phyloP scores from a whole-genome alignment of 768 basidiomycete genomes.

The Mycena metata region DNA sequence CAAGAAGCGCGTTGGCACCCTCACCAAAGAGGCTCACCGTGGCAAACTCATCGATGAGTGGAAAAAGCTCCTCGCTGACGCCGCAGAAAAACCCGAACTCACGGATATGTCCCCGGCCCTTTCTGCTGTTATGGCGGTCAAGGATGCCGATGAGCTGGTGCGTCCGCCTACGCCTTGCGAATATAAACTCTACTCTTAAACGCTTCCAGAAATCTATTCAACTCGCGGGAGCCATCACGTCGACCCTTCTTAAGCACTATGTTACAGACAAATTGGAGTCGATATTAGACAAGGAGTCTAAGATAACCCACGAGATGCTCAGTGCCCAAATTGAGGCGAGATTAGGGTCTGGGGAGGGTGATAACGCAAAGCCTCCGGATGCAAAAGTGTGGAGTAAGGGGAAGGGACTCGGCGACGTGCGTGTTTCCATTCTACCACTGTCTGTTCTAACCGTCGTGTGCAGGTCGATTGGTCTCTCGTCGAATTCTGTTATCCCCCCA shows the following conservation, averaged over 20 bases:
- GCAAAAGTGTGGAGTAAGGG: conserved; percentile 93
- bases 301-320: conserved; percentile 90
- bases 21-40: conserved; percentile 85
- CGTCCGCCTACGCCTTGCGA: conserved; percentile 45
- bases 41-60: conserved; percentile 93
- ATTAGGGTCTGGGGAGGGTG: conserved; percentile 87
- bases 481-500: conserved; percentile 95
- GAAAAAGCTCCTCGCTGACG: conserved; percentile 72
- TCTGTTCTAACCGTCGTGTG: conserved; percentile 23
- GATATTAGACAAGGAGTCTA: conserved; percentile 92
- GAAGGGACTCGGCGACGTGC: conserved; percentile 78
- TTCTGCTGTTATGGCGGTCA: conserved; percentile 85
- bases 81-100: conserved; percentile 74
- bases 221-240: conserved; percentile 82
- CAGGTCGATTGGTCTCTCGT: conserved; percentile 92
- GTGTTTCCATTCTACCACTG: conserved; percentile 45
- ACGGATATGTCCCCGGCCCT: conserved; percentile 85
- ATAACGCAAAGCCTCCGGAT: conserved; percentile 85
- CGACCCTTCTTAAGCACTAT: conserved; percentile 87
- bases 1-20: conserved; percentile 75
- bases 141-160: conserved; percentile 94
- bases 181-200: conserved; percentile 22
- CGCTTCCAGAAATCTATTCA: conserved; percentile 78
- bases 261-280: conserved; percentile 90
- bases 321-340: conserved; percentile 89